Evolutionary conservation across 2,329 filamentous ascomycete genomes (phyloP).

Genomic region (Colletotrichum chlorophyti): DNA sequence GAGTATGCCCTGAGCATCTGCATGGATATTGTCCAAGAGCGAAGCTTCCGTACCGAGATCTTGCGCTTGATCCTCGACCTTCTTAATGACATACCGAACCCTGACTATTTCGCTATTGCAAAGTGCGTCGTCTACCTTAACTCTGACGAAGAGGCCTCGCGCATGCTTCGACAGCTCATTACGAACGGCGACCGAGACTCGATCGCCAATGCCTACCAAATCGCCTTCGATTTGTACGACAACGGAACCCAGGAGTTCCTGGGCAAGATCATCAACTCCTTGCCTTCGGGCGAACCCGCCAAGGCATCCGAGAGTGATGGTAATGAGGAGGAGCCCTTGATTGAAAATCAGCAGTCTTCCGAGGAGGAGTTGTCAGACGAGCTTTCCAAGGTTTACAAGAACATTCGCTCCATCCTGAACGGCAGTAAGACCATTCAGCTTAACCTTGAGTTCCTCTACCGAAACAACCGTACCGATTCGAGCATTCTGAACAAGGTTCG

Average conservation of each 20-base stretch:
- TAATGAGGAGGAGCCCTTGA: constrained; percentile 55
- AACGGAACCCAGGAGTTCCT: constrained; percentile 98
- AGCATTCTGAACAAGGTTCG: constrained; percentile 95
- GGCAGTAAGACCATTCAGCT: constrained; percentile 94
- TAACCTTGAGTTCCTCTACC: constrained; percentile 94
- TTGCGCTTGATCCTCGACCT: constrained; percentile 91
- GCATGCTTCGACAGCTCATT: constrained; percentile 83
- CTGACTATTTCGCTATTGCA: constrained; percentile 97
- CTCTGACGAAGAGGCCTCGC: constrained; percentile 87
- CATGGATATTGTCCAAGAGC: constrained; percentile 97
- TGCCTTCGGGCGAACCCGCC: constrained; percentile 65
- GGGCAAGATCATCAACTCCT: constrained; percentile 82
- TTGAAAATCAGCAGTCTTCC: constrained; percentile 54
- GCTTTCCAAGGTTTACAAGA: constrained; percentile 63
- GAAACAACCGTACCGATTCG: constrained; percentile 92
- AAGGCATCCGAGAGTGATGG: constrained; percentile 49
- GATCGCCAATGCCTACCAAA: constrained; percentile 90
- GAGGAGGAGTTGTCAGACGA: constrained; percentile 60
- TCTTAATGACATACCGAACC: constrained; percentile 89
- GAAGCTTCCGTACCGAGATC: constrained; percentile 83
- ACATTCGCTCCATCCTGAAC: constrained; percentile 75
- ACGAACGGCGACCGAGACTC: constrained; percentile 79
- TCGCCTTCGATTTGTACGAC: constrained; percentile 97
- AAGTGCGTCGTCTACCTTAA: constrained; percentile 97
- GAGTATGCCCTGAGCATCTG: constrained; percentile 95